phyloP scores from a whole-genome alignment of 176 grass and related monocot species.

The Sorghum bicolor region DNA sequence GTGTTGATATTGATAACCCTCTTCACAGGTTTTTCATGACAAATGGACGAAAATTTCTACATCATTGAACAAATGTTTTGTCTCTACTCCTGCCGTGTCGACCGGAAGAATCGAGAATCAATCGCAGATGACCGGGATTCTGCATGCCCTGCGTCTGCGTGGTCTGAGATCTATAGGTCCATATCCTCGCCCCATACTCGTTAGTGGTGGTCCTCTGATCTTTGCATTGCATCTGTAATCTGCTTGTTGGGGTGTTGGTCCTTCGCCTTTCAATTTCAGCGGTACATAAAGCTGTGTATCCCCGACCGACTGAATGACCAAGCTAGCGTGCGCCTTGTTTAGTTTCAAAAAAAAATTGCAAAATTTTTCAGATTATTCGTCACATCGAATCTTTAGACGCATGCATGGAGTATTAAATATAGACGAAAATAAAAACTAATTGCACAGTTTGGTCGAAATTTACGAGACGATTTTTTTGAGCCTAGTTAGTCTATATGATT shows the following conservation, averaged over 20 bases:
- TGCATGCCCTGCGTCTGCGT: neutral
- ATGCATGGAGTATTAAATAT: too few species aligned
- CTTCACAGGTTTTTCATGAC: neutral
- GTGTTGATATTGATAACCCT: too few species aligned
- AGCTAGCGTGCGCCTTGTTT: too few species aligned
- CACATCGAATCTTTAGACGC: too few species aligned
- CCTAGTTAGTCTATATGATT: too few species aligned
- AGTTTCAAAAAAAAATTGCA: too few species aligned
- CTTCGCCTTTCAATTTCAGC: neutral
- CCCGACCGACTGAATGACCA: too few species aligned
- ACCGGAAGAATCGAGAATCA: neutral
- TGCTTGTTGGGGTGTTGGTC: neutral
- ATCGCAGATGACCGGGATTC: neutral
- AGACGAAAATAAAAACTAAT: too few species aligned
- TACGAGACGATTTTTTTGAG: too few species aligned
- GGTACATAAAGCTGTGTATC: neutral
- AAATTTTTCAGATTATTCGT: too few species aligned
- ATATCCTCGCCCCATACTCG: neutral
- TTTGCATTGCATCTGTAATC: neutral
- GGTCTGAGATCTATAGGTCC: neutral
- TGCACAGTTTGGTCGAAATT: too few species aligned
- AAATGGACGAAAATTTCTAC: neutral
- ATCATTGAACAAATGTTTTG: neutral
- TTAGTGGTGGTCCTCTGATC: neutral
- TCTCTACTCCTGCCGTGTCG: neutral